phyloP scores from a whole-genome alignment of 2,329 filamentous ascomycete species.

The Neonectria punicea region DNA sequence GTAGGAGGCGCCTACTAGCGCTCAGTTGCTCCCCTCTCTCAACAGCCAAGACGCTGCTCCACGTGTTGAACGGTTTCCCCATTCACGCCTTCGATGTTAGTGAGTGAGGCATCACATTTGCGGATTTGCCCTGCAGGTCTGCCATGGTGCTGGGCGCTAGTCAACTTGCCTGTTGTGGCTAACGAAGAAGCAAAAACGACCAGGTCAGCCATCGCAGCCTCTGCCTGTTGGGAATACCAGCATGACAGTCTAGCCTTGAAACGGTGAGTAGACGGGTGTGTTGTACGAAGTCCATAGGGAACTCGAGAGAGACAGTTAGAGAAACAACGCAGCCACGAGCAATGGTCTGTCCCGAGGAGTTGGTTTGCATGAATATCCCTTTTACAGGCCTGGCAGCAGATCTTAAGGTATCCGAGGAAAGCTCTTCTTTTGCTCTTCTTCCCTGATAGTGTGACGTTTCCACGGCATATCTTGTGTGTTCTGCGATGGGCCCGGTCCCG shows the following conservation, averaged over 20 bases:
- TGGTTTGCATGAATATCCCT: constrained; percentile 28
- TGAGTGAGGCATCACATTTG: constrained; percentile 18
- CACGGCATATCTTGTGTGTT: constrained; percentile 25
- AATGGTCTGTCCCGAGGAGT: constrained; percentile 30
- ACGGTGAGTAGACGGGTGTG: neutral
- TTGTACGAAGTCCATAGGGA: neutral
- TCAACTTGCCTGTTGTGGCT: neutral
- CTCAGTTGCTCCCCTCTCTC: constrained; percentile 20
- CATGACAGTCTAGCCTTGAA: neutral
- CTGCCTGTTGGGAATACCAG: too few relatives aligned
- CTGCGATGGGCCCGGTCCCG: constrained; percentile 9
- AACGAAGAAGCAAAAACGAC: constrained; percentile 2
- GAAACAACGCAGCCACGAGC: constrained; percentile 14
- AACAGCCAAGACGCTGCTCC: constrained; percentile 35
- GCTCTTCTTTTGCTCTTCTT: constrained; percentile 2
- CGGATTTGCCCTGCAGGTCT: constrained; percentile 12
- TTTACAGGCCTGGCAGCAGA: neutral
- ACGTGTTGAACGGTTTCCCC: constrained; percentile 40
- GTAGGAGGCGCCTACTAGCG: constrained; percentile 27
- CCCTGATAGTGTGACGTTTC: constrained; percentile 33
- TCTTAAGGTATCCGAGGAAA: constrained; percentile 2
- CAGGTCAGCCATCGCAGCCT: neutral
- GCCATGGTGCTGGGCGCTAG: neutral
- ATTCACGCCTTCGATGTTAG: constrained; percentile 14
- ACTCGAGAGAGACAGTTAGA: neutral